Conservation (phyloP, 805 yeast genomes). For the Hanseniaspora singularis region DNA sequence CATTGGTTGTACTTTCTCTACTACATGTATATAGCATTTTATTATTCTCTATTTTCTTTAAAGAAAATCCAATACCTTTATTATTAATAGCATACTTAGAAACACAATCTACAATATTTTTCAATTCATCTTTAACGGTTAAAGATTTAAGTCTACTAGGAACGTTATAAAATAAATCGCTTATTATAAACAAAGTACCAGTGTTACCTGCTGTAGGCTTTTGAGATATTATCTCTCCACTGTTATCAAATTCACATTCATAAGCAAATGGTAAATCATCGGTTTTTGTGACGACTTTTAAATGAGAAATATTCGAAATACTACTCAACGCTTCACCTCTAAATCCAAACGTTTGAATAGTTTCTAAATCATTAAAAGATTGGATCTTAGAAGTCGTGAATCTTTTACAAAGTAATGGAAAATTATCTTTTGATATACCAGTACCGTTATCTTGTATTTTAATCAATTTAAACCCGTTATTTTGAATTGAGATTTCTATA, state of each 20-base stretch:
- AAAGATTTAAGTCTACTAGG: slow-evolving; percentile 66
- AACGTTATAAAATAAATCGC: slow-evolving; percentile 79
- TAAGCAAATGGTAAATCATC: slow-evolving; percentile 30
- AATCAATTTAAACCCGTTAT: slow-evolving; percentile 78
- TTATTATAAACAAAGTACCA: slow-evolving; percentile 78
- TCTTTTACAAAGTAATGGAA: slow-evolving; percentile 72
- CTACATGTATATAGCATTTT: slow-evolving; percentile 54
- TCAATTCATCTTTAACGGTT: slow-evolving; percentile 58
- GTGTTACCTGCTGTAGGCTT: slow-evolving; percentile 71
- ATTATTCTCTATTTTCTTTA: slow-evolving; percentile 69
- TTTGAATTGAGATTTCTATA: slow-evolving; percentile 72
- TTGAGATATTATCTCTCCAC: slow-evolving; percentile 44
- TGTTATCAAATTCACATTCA: slow-evolving; percentile 10
- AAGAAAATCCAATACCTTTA: slow-evolving; percentile 55
- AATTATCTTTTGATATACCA: slow-evolving; percentile 65
- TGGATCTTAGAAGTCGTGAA: slow-evolving; percentile 81
- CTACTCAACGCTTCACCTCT: slow-evolving; percentile 95
- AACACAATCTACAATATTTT: slow-evolving; percentile 66
- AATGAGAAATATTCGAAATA: slow-evolving; percentile 77
- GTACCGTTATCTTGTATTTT: slow-evolving; percentile 83
- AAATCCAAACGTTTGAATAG: slow-evolving; percentile 76
- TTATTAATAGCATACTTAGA: slow-evolving; percentile 76
- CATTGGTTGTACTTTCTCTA: slow-evolving; percentile 39
- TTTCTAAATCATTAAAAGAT: slow-evolving; percentile 60
- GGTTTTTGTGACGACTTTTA: slow-evolving; percentile 69